Evolutionary conservation across 495 filamentous ascomycete genomes (phyloP), one percentile per base, ranked within the genome.

Genomic region (Stereocaulon alpinum): DNA sequence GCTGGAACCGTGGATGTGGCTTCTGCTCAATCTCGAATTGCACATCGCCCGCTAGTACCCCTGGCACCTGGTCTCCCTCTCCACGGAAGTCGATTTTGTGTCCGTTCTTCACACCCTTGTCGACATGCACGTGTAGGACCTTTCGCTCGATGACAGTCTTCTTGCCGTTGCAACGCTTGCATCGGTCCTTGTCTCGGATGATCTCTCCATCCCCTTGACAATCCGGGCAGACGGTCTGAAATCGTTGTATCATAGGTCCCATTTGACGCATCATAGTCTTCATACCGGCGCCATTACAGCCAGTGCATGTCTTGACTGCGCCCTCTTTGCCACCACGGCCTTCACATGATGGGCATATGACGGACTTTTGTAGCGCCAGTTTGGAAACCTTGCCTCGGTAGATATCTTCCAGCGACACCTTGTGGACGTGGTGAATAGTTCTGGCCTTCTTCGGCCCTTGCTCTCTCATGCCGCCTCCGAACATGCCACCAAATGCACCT

Each of bases 231-330:
- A 96, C 90, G 20, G 94, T 97, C 81, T 97, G 94, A 82, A 97
- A 97, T 53, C 93, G 88, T 76, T 97, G 94, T 69, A 97, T 97
- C 93, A 99, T 99, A 55, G 93, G 93, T 54, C 94, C 93, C 91
- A 97, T 97, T 79, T 97, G 94, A 67, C 93, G 88, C 93, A 97
- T 96, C 92, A 99, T 97, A 22, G 87, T 96, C 85, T 97, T 97
- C 88, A 95, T 94, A 74, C 93, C 94, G 61, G 84, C 80, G 66
- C 93, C 93, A 61, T 94, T 89, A 72, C 93, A 99, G 62, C 87
- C 86, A 32, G 82, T 68, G 76, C 93, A 99, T 63, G 86, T 87
- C 76, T 88, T 89, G 65, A 97, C 92, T 17, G 94, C 88, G 60
- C 93, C 93, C 58, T 99, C 93, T 76, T 97, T 97, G 43, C 94